Percentiles rank a stretch among this genome's conserved stretches.
phyloP scores from a whole-genome alignment of 306 rosid genomes.

The Ammopiptanthus mongolicus region DNA sequence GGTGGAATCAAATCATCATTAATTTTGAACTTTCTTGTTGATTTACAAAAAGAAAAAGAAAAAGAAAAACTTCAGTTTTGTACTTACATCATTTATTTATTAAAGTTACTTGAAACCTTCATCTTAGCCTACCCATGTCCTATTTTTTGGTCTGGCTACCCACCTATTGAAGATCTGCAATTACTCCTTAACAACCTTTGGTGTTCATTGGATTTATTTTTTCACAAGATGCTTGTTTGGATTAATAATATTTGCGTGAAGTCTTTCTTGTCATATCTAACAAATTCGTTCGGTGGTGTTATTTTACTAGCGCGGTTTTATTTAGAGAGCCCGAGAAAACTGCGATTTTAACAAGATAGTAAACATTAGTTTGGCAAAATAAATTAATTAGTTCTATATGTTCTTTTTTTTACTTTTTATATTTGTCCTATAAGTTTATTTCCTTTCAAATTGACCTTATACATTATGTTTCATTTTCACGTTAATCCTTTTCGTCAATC shows the following conservation, averaged over 20 bases:
- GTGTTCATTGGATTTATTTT: conserved; percentile 4
- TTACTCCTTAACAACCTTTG: conserved; percentile 9
- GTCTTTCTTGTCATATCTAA: neutral
- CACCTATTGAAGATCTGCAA: conserved; percentile 1
- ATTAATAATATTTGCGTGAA: conserved; percentile 16
- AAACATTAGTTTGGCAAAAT: no score
- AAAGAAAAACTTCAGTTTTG: neutral
- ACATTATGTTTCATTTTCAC: no score
- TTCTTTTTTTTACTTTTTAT: no score
- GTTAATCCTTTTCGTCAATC: no score
- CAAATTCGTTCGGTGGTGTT: neutral
- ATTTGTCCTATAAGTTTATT: no score
- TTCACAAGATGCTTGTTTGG: conserved; percentile 26
- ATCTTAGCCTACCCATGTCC: neutral
- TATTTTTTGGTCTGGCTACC: conserved; percentile 6
- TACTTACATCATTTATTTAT: neutral
- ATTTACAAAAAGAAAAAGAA: neutral
- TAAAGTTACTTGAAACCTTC: neutral
- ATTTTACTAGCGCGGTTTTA: neutral
- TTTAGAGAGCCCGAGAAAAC: neutral
- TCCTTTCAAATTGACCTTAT: no score
- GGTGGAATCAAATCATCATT: conserved; percentile 3
- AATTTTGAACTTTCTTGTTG: neutral
- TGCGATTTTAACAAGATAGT: no score
- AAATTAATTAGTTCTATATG: no score